Evolutionary conservation across 75 land plant species (phyloP), one percentile per base, ranked within the genome.

Genomic region (Selaginella moellendorffii): DNA sequence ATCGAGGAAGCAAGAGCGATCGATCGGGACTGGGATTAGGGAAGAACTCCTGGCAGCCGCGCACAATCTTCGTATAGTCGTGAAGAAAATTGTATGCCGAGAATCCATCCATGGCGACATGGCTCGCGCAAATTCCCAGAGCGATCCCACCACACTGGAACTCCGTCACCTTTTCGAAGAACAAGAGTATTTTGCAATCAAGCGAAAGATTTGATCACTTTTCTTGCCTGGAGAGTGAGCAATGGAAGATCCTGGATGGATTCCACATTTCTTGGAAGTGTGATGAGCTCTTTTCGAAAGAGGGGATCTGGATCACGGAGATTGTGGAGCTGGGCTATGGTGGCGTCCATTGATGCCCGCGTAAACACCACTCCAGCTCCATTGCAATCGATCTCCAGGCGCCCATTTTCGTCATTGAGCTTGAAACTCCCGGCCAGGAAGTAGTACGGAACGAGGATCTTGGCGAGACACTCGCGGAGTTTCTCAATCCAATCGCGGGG

Each of bases 311-410:
- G 79, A 27, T 60, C 53, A 0, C 54, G 63, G 28, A 85, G 62
- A 30, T 85, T 80, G 5, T 78, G 80, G 26, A 85, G 65, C 65
- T 82, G 73, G 54, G 54, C 75, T 62, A 85, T 42, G 14, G 62
- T 52, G 31, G 68, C 64, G 29, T 73, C 74, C 53, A 70, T 61
- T 0, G 67, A 27, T 0, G 82, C 82, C 10, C 63, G 66, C 21
- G 62, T 56, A 60, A 85, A 77, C 1, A 69, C 80, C 2, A 53
- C 80, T 1, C 88, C 85, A 27, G 71, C 79, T 0, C 26, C 71
- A 63, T 85, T 85, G 64, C 85, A 80, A 29, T 74, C 73, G 30
- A 85, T 72, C 62, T 82, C 85, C 36, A 82, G 53, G 59, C 88
- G 56, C 0, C 65, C 74, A 14, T 31, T 24, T 28, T 67, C 53